phyloP scores from a whole-genome alignment of 495 filamentous ascomycete genomes.

The Daldinia caldariorum region DNA sequence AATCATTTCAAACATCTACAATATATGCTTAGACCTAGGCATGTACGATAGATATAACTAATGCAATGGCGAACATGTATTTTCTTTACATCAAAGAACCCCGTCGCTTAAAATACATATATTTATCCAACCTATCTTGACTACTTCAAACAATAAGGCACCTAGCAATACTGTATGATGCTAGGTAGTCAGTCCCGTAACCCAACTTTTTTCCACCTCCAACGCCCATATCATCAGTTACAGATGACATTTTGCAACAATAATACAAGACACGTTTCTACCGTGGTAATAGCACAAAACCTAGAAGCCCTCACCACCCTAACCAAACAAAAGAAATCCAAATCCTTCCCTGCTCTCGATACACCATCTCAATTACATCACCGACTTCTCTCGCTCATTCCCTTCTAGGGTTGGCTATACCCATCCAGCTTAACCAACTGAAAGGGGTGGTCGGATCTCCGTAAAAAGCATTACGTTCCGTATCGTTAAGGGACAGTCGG shows the following conservation, averaged over 20 bases:
- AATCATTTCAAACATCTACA: neutral
- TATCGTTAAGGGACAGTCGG: conserved; percentile 33
- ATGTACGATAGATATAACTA: too few relatives aligned
- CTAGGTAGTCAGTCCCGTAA: conserved; percentile 17
- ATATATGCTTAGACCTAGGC: too few relatives aligned
- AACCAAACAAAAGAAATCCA: neutral
- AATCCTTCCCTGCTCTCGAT: conserved; percentile 2
- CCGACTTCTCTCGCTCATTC: neutral
- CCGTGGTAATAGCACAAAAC: conserved; percentile 8
- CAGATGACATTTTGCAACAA: neutral
- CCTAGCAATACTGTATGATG: conserved; percentile 14
- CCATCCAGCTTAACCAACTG: conserved; percentile 1
- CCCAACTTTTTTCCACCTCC: conserved; percentile 18
- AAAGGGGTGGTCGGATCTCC: conserved; percentile 6
- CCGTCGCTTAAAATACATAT: too few relatives aligned
- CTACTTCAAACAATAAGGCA: too few relatives aligned
- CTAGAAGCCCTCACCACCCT: neutral
- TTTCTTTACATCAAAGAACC: too few relatives aligned
- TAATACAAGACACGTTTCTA: conserved; percentile 8
- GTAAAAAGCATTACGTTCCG: conserved; percentile 25
- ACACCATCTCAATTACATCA: neutral
- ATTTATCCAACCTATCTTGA: too few relatives aligned
- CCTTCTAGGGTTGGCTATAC: neutral
- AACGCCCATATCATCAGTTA: neutral
- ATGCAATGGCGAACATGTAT: too few relatives aligned